Percentiles rank a stretch among this genome's conserved stretches.
Evolutionary conservation across 2,329 filamentous ascomycete genomes (phyloP).

Genomic region (Endothia cerciana): DNA sequence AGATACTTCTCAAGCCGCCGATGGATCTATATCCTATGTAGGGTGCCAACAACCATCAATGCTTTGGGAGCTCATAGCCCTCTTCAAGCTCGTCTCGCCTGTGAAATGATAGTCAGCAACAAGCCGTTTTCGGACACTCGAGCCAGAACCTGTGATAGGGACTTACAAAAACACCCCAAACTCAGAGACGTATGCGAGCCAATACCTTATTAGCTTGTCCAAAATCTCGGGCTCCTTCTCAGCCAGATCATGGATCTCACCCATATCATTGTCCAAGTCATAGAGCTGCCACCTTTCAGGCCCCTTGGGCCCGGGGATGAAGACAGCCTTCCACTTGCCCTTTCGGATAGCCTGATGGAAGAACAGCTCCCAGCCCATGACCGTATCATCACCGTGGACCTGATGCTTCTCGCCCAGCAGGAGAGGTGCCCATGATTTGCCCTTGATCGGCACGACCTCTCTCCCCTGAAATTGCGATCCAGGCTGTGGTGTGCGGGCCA

Average conservation of each 20-base stretch:
- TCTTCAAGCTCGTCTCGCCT: slow-evolving; percentile 12
- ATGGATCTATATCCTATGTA: not conserved
- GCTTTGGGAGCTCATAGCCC: slow-evolving; percentile 2
- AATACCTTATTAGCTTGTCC: slow-evolving; percentile 39
- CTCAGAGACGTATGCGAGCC: slow-evolving; percentile 50
- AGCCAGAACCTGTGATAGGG: not conserved
- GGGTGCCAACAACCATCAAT: not conserved
- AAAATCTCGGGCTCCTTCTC: slow-evolving; percentile 39
- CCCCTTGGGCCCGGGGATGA: slow-evolving; percentile 52
- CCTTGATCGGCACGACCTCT: slow-evolving; percentile 40
- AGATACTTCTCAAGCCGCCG: too few relatives aligned
- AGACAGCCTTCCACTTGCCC: slow-evolving; percentile 46
- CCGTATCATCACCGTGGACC: slow-evolving; percentile 42
- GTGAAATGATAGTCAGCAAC: not conserved
- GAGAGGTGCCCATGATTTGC: slow-evolving; percentile 41
- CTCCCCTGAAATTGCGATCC: slow-evolving; percentile 50
- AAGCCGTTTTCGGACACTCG: not conserved
- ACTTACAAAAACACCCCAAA: slow-evolving; percentile 52
- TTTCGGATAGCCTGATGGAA: slow-evolving; percentile 40
- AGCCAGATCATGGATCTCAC: slow-evolving; percentile 46
- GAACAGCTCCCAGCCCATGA: slow-evolving; percentile 43
- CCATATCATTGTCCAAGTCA: slow-evolving; percentile 49
- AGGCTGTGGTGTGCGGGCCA: slow-evolving; percentile 54
- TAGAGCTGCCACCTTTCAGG: slow-evolving; percentile 55
- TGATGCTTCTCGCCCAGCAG: slow-evolving; percentile 33